These are phyloP conservation scores for Diplodia corticola DNA, from an alignment of 2,329 filamentous ascomycete species.

Conservation along the genomic window DNA sequence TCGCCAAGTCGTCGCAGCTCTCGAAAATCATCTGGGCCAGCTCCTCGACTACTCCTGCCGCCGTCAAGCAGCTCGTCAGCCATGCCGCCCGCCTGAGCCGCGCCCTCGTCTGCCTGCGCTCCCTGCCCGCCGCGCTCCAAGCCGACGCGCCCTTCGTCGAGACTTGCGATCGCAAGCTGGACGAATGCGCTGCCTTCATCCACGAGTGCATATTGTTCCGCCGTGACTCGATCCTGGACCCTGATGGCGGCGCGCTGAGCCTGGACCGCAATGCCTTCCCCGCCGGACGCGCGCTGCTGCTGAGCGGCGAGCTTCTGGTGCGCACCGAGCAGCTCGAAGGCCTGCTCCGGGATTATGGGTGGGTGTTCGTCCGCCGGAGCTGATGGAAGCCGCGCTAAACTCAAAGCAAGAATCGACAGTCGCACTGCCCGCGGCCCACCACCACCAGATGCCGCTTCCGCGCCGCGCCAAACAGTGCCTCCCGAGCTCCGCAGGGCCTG, in stretches of 20 bases:
- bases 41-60: constrained; percentile 5
- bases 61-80: constrained; percentile 15
- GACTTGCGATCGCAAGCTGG: constrained; percentile 1
- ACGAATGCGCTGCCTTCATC: constrained; percentile 7
- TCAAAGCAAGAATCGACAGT: neutral
- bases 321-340: neutral
- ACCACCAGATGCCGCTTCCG: neutral
- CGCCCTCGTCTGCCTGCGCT: neutral
- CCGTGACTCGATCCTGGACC: neutral
- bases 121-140: neutral
- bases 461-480: neutral
- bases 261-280: constrained; percentile 13
- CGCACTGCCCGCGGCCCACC: neutral
- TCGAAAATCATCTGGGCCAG: constrained; percentile 19
- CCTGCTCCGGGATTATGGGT: neutral
- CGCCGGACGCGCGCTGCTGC: neutral
- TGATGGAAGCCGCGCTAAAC: neutral
- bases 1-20: constrained; percentile 15
- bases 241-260: neutral
- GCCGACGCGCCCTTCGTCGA: neutral
- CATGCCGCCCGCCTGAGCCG: constrained; percentile 1
- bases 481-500: neutral
- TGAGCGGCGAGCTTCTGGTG: constrained; percentile 5
- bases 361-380: neutral
- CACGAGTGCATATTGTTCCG: constrained; percentile 14